phyloP scores from a whole-genome alignment of 495 filamentous ascomycete genomes.

The Pseudomonodictys pantanalensis region DNA sequence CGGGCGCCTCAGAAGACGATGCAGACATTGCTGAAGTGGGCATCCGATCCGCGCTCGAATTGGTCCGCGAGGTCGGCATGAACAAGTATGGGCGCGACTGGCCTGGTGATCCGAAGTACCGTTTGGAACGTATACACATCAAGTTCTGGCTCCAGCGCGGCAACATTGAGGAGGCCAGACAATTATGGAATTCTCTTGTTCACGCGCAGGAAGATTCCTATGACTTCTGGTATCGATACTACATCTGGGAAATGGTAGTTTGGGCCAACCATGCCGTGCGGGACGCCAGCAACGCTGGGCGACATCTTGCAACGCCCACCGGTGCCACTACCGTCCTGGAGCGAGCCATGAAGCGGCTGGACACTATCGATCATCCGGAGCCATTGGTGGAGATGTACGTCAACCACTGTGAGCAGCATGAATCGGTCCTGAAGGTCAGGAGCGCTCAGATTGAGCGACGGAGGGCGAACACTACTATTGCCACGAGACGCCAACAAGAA shows the following conservation, averaged over 20 bases:
- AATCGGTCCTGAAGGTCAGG: conserved; percentile 68
- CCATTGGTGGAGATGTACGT: conserved; percentile 78
- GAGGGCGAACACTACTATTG: conserved; percentile 60
- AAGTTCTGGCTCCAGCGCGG: conserved; percentile 80
- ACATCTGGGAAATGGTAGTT: conserved; percentile 80
- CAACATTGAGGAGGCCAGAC: conserved; percentile 63
- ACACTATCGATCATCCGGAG: conserved; percentile 83
- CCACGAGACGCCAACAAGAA: conserved; percentile 65
- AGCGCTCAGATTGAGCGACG: conserved; percentile 66
- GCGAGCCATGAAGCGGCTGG: conserved; percentile 63
- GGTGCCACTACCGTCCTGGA: conserved; percentile 70
- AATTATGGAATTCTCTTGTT: conserved; percentile 70
- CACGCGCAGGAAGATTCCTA: conserved; percentile 67
- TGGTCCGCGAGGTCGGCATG: conserved; percentile 72
- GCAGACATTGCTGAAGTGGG: conserved; percentile 90
- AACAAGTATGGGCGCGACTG: conserved; percentile 72
- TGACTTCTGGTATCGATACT: conserved; percentile 91
- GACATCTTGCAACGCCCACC: conserved; percentile 49
- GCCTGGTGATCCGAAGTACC: conserved; percentile 79
- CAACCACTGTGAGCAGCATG: conserved; percentile 84
- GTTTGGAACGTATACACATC: conserved; percentile 86
- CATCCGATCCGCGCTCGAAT: conserved; percentile 77
- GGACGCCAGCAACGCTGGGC: conserved; percentile 24
- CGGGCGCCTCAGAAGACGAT: conserved; percentile 72
- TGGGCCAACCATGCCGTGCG: conserved; percentile 50